These are phyloP conservation scores for Neofusicoccum kwambonambiense DNA, from an alignment of 2,329 filamentous ascomycete genomes.

Conservation along the genomic window DNA sequence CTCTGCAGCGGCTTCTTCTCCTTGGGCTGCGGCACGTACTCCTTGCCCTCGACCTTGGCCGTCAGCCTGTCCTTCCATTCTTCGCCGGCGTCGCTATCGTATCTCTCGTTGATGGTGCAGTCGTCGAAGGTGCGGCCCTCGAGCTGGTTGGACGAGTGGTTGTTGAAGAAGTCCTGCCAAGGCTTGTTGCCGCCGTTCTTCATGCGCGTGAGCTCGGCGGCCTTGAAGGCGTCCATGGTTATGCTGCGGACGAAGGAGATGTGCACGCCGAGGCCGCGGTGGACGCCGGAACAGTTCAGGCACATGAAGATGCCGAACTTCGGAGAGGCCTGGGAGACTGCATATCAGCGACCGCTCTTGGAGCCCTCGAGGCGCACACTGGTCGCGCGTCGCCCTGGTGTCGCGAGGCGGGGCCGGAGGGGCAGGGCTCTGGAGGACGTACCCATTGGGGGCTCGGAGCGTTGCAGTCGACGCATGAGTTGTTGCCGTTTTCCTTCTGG, in stretches of 20 bases:
- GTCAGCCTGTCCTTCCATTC: constrained; percentile 91
- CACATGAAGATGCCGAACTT: constrained; percentile 99
- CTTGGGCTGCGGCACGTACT: constrained; percentile 72
- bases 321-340: constrained; percentile 62
- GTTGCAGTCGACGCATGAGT: constrained; percentile 89
- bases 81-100: constrained; percentile 85
- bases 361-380: background rate
- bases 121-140: constrained; percentile 68
- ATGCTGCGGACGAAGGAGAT: constrained; percentile 97
- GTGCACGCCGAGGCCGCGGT: constrained; percentile 92
- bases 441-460: constrained; percentile 98
- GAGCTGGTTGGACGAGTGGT: constrained; percentile 46
- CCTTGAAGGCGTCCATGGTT: constrained; percentile 98
- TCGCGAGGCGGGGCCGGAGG: background rate
- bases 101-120: constrained; percentile 84
- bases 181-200: constrained; percentile 83
- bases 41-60: constrained; percentile 81
- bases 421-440: constrained; percentile 31
- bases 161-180: constrained; percentile 84
- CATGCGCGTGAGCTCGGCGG: constrained; percentile 90
- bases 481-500: constrained; percentile 87
- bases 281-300: constrained; percentile 89
- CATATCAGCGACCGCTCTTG: background rate
- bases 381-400: background rate
- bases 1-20: constrained; percentile 42